Evolutionary conservation across 75 land plant species (phyloP).

Genomic region (Picea glauca): DNA sequence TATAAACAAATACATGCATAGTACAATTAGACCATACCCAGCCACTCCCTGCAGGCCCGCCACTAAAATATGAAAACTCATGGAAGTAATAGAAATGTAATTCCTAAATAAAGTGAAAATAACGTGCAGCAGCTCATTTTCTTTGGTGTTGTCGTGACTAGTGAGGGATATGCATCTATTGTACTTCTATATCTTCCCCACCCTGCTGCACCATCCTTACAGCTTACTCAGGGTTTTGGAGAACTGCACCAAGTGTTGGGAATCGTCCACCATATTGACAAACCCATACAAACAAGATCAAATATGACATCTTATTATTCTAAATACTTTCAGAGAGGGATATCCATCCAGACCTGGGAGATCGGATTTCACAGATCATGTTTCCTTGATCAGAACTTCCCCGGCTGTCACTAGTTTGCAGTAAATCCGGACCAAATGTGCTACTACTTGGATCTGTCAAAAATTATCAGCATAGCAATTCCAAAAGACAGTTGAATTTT

Average conservation of each 20-base stretch:
- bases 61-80: neutral
- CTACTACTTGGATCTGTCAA: constrained; percentile 6
- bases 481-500: neutral
- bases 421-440: neutral
- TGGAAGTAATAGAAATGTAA: neutral
- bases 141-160: neutral
- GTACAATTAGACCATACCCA: neutral
- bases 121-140: neutral
- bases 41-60: neutral
- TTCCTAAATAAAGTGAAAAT: neutral
- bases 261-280: neutral
- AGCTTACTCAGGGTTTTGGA: neutral
- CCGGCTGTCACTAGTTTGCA: neutral
- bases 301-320: neutral
- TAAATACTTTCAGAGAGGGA: neutral
- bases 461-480: neutral
- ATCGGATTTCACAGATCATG: neutral
- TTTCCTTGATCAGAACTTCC: constrained; percentile 1
- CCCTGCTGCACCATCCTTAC: neutral
- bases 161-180: neutral
- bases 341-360: neutral
- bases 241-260: neutral
- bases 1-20: neutral
- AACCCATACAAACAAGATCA: neutral
- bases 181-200: neutral